Conservation (phyloP, 176 grass and related monocot genomes). For the Ensete ventricosum region DNA sequence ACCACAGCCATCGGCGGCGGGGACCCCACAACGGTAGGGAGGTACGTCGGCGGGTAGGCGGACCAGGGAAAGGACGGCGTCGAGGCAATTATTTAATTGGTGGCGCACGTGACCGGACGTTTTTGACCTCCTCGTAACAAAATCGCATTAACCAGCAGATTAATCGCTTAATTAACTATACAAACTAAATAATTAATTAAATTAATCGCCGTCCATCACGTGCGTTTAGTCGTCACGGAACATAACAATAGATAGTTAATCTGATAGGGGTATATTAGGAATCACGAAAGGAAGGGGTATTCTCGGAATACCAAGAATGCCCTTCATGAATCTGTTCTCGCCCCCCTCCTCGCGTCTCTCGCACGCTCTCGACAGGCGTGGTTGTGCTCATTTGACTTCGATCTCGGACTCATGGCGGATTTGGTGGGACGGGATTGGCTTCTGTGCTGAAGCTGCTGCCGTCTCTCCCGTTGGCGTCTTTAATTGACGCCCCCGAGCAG, state of each 20-base stretch:
- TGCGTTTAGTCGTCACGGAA: not conserved
- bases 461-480: not conserved
- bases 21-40: too few relatives aligned
- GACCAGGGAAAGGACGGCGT: too few relatives aligned
- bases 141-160: too few relatives aligned
- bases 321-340: not conserved
- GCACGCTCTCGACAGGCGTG: not conserved
- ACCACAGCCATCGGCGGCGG: too few relatives aligned
- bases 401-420: not conserved
- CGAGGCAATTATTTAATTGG: too few relatives aligned
- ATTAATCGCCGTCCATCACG: not conserved
- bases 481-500: not conserved
- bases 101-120: too few relatives aligned
- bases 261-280: not conserved
- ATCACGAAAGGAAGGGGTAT: not conserved
- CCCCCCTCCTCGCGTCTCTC: not conserved
- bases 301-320: not conserved
- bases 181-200: too few relatives aligned
- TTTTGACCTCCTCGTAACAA: too few relatives aligned
- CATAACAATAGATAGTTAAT: not conserved
- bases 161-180: too few relatives aligned
- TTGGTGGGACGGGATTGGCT: not conserved
- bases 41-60: too few relatives aligned
- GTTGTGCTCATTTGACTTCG: conserved; percentile 7
- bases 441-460: not conserved